Evolutionary conservation across 148 eudicot genomes (phyloP), one percentile per base, ranked within the genome.

Genomic region (Rhododendron simsii): DNA sequence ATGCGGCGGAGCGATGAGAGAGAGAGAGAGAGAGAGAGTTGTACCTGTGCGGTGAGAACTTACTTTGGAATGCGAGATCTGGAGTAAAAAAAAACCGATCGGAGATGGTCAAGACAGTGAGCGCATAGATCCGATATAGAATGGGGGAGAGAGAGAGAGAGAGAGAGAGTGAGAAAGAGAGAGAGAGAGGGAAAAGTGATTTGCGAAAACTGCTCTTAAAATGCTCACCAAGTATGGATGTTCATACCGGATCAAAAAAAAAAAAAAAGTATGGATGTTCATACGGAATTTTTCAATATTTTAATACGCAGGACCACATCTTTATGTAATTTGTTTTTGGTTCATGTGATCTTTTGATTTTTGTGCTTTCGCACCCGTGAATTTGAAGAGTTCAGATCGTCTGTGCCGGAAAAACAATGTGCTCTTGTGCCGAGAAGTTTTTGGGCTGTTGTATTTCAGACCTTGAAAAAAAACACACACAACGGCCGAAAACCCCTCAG

Each of bases 41-140:
- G 12, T 45, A 41, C 44, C 44, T 4, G 51, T 16, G 3, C 2
- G 8, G 57, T 83, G 59, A 82, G 33, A 67, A 82, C 80, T 84
- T 71, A 84, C 85, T 84, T 5, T 21, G 48, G 50, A 73, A 33
- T 14, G 86, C 37, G 79, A 83, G 61, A 83, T 83, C 85, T 50
- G 79, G 35, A 48, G 53, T n/a, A 21, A 26, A 7, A 37, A 37
- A 33, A 83, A 41, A 47, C 13, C 15, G 30, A 28, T 28, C 53
- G n/a, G 10, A 81, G 37, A 7, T 2, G 83, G 45, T 55, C 45
- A 26, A 80, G 63, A 28, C 45, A 69, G 63, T 47, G 50, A 47
- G 12, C 50, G 1, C 12, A 10, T 47, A 47, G 50, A 47, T 47
- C 50, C 50, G 50, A 47, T 47, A 41, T 41, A 6, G 0, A 5